A percentile compares a stretch with the other conserved stretches of the same genome.
These are phyloP conservation scores for Paxillus involutus DNA, from an alignment of 768 basidiomycete genomes.

Conservation along the genomic window DNA sequence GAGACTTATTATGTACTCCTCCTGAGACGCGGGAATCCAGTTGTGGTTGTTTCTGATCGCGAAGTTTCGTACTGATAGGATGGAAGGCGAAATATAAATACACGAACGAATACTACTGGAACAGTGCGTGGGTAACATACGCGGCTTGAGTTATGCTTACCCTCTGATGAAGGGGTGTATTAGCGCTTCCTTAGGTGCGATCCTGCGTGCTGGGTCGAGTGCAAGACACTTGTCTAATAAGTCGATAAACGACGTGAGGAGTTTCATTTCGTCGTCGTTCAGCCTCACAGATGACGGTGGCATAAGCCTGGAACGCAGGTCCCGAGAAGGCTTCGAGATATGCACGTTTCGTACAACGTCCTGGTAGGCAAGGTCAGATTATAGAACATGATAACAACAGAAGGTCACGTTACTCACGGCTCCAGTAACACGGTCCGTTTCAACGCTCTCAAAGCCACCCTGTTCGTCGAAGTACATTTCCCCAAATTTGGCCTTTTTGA, in stretches of 20 bases:
- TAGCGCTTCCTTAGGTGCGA: slow-evolving; percentile 89
- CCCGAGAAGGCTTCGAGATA: slow-evolving; percentile 78
- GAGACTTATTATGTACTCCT: slow-evolving; percentile 3
- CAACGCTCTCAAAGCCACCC: slow-evolving; percentile 81
- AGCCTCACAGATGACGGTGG: slow-evolving; percentile 75
- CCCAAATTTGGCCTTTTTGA: slow-evolving; percentile 93
- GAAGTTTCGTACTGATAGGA: slow-evolving; percentile 3
- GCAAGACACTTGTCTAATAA: slow-evolving; percentile 87
- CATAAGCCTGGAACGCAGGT: slow-evolving; percentile 80
- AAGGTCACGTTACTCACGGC: slow-evolving; percentile 52
- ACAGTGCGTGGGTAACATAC: slow-evolving; percentile 2
- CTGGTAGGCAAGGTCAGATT: slow-evolving; percentile 42
- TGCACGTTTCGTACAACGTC: slow-evolving; percentile 80
- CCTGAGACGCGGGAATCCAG: slow-evolving; percentile 7
- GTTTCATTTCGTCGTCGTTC: slow-evolving; percentile 86
- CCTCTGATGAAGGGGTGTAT: slow-evolving; percentile 83
- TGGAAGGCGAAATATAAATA: slow-evolving; percentile 22
- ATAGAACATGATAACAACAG: slow-evolving; percentile 2
- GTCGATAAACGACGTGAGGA: slow-evolving; percentile 81
- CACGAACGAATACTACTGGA: slow-evolving; percentile 15
- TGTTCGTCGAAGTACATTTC: slow-evolving; percentile 93
- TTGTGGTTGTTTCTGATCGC: background rate
- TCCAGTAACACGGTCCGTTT: slow-evolving; percentile 82
- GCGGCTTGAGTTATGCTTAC: slow-evolving; percentile 22
- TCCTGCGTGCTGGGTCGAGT: slow-evolving; percentile 82